These are phyloP conservation scores for Olyra latifolia DNA, from an alignment of 176 grass and related monocot species.

Conservation along the genomic window DNA sequence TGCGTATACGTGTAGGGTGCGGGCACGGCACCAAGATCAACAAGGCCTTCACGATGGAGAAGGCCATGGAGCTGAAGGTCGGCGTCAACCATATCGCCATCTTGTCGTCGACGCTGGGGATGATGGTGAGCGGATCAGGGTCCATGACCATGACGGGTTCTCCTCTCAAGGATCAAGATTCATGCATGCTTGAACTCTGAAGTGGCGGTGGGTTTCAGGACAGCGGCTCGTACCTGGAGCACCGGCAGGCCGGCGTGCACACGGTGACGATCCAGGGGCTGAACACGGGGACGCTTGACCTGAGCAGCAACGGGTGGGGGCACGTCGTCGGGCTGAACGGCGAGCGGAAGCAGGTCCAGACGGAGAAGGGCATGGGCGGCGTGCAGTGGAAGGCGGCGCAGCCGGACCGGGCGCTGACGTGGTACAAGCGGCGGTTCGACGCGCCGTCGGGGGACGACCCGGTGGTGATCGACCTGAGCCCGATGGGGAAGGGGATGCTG, in stretches of 20 bases:
- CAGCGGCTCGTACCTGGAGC: constrained; percentile 83
- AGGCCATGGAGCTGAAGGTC: constrained; percentile 39
- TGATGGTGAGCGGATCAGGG: constrained; percentile 10
- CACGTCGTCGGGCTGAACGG: constrained; percentile 63
- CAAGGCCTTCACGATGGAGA: constrained; percentile 62
- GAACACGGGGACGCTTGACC: constrained; percentile 79
- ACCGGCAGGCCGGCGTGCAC: constrained; percentile 54
- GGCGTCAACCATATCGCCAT: constrained; percentile 77
- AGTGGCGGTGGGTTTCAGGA: constrained; percentile 38
- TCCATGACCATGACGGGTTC: too few relatives aligned
- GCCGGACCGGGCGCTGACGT: constrained; percentile 40
- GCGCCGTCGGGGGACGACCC: constrained; percentile 52
- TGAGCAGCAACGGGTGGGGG: constrained; percentile 69
- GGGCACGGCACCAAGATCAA: constrained; percentile 69
- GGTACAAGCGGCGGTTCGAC: constrained; percentile 84
- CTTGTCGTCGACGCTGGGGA: constrained; percentile 37
- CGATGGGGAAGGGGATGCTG: constrained; percentile 72
- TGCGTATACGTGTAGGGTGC: constrained; percentile 23
- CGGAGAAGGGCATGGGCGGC: constrained; percentile 36
- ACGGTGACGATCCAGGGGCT: constrained; percentile 61
- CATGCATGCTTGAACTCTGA: too few relatives aligned
- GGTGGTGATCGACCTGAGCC: constrained; percentile 59
- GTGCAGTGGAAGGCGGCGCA: constrained; percentile 54
- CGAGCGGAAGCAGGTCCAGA: constrained; percentile 50
- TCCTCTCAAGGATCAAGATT: too few relatives aligned